phyloP scores from a whole-genome alignment of 805 yeast genomes.

The Suhomyces sp. region DNA sequence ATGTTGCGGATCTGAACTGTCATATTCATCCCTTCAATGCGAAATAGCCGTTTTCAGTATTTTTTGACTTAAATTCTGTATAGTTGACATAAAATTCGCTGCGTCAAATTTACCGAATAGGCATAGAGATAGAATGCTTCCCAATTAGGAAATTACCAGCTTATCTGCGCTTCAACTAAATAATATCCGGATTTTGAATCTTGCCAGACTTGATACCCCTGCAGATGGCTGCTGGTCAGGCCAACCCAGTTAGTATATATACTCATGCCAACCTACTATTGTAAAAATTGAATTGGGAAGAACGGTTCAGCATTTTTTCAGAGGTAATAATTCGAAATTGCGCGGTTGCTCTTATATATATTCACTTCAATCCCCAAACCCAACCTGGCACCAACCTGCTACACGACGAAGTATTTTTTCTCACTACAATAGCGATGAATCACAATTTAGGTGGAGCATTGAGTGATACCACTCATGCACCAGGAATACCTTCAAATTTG shows the following conservation, averaged over 20 bases:
- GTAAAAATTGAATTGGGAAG: not conserved
- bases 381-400: slow-evolving; percentile 2
- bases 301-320: not conserved
- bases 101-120: not conserved
- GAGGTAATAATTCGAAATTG: not conserved
- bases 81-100: not conserved
- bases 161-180: not conserved
- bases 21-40: not conserved
- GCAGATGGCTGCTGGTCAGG: not conserved
- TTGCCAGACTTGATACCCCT: not conserved
- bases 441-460: not conserved
- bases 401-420: not conserved
- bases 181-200: not conserved
- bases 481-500: not conserved
- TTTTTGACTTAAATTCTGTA: not conserved
- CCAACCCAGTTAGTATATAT: not conserved
- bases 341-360: not conserved
- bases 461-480: not conserved
- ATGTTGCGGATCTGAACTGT: not conserved
- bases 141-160: slow-evolving; percentile 1
- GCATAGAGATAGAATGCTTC: slow-evolving; percentile 1
- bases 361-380: not conserved
- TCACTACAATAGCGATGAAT: not conserved
- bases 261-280: not conserved
- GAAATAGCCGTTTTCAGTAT: not conserved